These are phyloP conservation scores for Glarea lozoyensis DNA, from an alignment of 495 filamentous ascomycete species.

Conservation along the genomic window DNA sequence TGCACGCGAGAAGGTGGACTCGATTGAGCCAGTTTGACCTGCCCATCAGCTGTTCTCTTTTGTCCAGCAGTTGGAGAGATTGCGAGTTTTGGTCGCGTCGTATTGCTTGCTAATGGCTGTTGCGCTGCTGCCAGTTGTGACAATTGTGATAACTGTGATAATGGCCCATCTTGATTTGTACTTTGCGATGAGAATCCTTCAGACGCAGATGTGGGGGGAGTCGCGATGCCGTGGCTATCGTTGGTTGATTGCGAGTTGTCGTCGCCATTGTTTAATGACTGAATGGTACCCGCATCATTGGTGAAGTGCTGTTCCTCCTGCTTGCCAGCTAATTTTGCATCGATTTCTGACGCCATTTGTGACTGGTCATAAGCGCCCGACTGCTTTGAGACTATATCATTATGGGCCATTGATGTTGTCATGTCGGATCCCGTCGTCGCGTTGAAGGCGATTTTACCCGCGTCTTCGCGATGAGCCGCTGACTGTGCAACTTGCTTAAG, in stretches of 20 bases:
- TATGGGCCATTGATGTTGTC: neutral
- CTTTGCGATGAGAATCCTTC: conserved; percentile 22
- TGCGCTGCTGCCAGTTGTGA: conserved; percentile 44
- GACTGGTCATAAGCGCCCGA: conserved; percentile 1
- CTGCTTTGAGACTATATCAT: conserved; percentile 8
- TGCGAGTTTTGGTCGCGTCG: conserved; percentile 9
- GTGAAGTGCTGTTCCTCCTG: neutral
- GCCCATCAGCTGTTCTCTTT: conserved; percentile 59
- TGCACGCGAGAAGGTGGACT: conserved; percentile 18
- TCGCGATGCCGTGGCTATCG: conserved; percentile 14
- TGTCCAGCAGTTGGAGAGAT: conserved; percentile 24
- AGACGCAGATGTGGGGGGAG: conserved; percentile 18
- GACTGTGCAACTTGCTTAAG: conserved; percentile 13
- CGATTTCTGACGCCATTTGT: neutral
- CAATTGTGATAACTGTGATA: conserved; percentile 40
- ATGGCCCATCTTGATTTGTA: conserved; percentile 16
- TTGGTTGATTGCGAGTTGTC: conserved; percentile 17
- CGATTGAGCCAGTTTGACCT: conserved; percentile 35
- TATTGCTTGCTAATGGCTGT: conserved; percentile 32
- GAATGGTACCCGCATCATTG: neutral
- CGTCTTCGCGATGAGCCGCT: conserved; percentile 7
- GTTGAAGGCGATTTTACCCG: conserved; percentile 9
- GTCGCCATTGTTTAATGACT: conserved; percentile 9
- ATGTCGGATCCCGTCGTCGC: conserved; percentile 15
- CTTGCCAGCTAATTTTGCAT: conserved; percentile 1